Percentiles rank a stretch among this genome's conserved stretches.
Conservation (phyloP, 1,139 yeast genomes). For the Lodderomyces pseudojiufengensis region DNA sequence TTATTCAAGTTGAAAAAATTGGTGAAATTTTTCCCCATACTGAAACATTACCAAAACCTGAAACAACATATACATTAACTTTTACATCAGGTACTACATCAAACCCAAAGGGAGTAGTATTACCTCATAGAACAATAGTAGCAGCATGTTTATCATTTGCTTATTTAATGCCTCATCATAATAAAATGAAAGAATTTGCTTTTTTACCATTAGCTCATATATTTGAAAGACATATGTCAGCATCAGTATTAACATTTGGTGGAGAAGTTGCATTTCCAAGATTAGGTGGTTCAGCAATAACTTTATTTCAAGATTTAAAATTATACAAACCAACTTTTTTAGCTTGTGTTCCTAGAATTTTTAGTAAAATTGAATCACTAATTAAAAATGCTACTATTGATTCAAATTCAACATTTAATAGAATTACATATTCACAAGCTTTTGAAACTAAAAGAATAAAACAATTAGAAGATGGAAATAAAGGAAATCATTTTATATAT, state of each 20-base stretch:
- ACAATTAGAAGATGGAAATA: constrained; percentile 21
- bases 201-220: constrained; percentile 40
- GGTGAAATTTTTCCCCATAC: constrained; percentile 24
- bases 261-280: constrained; percentile 44
- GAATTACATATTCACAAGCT: constrained; percentile 19
- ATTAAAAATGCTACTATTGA: constrained; percentile 39
- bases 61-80: constrained; percentile 35
- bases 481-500: constrained; percentile 34
- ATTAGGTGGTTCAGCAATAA: constrained; percentile 38
- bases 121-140: constrained; percentile 29
- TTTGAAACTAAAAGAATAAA: constrained; percentile 18
- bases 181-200: constrained; percentile 19
- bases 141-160: constrained; percentile 18
- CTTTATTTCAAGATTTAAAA: constrained; percentile 55
- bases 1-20: constrained; percentile 28
- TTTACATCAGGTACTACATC: constrained; percentile 43
- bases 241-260: constrained; percentile 30
- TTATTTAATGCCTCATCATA: constrained; percentile 12
- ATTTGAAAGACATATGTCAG: constrained; percentile 34
- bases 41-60: constrained; percentile 26
- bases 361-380: constrained; percentile 56
- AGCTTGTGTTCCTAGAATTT: constrained; percentile 63
- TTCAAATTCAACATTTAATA: constrained; percentile 16
- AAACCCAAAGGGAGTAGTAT: constrained; percentile 38
- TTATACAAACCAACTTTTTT: constrained; percentile 50